Conservation (phyloP, 78 protist genomes). For the slime mould (Dictyostelium discoideum) region dicty_2.7 NC_007088.5:2294501-2295000, state of each 20-base stretch:
- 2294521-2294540: not conserved
- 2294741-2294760: not conserved
- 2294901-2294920: not conserved
- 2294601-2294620: too few relatives aligned
- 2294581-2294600: not conserved
- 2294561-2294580: too few relatives aligned
- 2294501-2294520: not conserved
- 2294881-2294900: slow-evolving; percentile 22
- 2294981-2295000: too few relatives aligned
- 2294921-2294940: slow-evolving; percentile 2
- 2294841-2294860: slow-evolving; percentile 4
- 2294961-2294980: not conserved
- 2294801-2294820: not conserved
- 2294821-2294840: slow-evolving; percentile 22
- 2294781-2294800: not conserved
- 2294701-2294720: too few relatives aligned
- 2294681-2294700: too few relatives aligned
- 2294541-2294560: too few relatives aligned
- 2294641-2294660: too few relatives aligned
- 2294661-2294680: not conserved
- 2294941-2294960: not conserved
- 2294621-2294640: too few relatives aligned
- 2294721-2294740: not conserved
- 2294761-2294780: not conserved
- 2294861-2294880: slow-evolving; percentile 14